Base-by-base conservation (phyloP, 1,284 basidiomycete genomes). In the Violaceomyces palustris region DNA sequence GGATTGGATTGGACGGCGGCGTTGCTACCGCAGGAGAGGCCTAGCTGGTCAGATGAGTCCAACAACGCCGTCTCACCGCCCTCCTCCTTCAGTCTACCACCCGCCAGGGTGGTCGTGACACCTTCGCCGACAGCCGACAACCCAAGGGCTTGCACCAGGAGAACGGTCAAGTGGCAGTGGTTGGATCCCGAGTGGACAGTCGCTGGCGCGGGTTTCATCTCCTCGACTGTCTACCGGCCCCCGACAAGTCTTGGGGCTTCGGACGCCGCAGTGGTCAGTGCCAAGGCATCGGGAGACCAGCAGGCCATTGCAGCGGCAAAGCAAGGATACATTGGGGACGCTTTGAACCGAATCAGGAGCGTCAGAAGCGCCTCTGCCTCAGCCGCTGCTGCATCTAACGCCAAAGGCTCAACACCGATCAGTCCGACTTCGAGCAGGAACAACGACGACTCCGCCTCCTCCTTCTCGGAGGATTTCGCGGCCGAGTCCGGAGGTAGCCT, bases 1-100 rank as follows among this genome's bases (percentile, higher is more conserved):
- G 78, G 77, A 2, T 62, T 79, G 12, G 78, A 96, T 75, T 96
- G 88, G 88, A 93, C 91, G 0, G 86, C 87, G 2, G 89, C 91
- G 0, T 80, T 96, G 6, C 79, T 96, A 4, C 91, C 91, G 0
- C 82, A 83, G 30, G 91, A 96, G 72, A 82, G 91, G 1, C 88
- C 91, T 0, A 86, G 86, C 3, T 96, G 91, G 91, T 74, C 75
- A 7, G 75, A 77, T 50, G 65, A 70, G 15, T 46, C 67, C 7
- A 67, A 68, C 45, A 64, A 72, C 30, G 69, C 75, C 0, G 74
- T 75, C 35, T 73, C 10, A 75, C 79, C 26, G 75, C 79, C 24
- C 76, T 83, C 35, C 79, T 79, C 70, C 69, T 87, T 48, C 78
- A 80, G 10, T 73, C 77, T 55, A 75, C 78, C 53, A 77, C 78